Evolutionary conservation across 23 red algal genomes (phyloP).

Genomic region (Gracilaria gracilis): DNA sequence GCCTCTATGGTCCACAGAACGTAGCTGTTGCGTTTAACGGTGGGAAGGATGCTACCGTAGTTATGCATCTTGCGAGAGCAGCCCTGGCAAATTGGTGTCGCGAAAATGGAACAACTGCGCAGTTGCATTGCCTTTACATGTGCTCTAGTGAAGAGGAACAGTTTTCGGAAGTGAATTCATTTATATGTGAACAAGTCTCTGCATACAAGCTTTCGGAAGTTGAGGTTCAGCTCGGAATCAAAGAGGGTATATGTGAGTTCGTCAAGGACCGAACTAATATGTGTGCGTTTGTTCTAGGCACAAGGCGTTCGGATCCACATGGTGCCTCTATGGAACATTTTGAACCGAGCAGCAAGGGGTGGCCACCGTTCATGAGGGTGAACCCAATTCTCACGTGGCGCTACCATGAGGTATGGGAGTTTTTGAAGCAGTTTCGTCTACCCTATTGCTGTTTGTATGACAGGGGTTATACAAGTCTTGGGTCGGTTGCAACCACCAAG

Average conservation of each 20-base stretch:
- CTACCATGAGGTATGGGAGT: slow-evolving; percentile 93
- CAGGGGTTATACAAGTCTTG: slow-evolving; percentile 91
- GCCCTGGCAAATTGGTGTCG: slow-evolving; percentile 63
- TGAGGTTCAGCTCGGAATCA: slow-evolving; percentile 66
- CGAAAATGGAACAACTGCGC: not conserved
- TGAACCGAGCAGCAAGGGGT: slow-evolving; percentile 75
- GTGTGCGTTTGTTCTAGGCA: slow-evolving; percentile 92
- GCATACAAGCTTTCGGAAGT: slow-evolving; percentile 59
- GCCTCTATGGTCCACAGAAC: slow-evolving; percentile 43
- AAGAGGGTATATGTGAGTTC: slow-evolving; percentile 73
- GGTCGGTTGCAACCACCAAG: slow-evolving; percentile 59
- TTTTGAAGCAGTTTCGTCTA: slow-evolving; percentile 76
- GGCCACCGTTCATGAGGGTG: slow-evolving; percentile 95
- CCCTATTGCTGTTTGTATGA: slow-evolving; percentile 93
- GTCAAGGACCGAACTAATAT: slow-evolving; percentile 20
- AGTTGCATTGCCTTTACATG: slow-evolving; percentile 82
- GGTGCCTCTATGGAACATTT: slow-evolving; percentile 84
- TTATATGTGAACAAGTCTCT: slow-evolving; percentile 67
- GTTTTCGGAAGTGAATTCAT: slow-evolving; percentile 84
- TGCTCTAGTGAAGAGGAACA: slow-evolving; percentile 39
- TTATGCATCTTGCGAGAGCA: slow-evolving; percentile 91
- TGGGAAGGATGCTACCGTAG: slow-evolving; percentile 96
- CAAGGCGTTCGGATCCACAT: slow-evolving; percentile 87
- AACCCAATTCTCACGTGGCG: slow-evolving; percentile 96
- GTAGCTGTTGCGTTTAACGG: slow-evolving; percentile 92